Evolutionary conservation across 2,329 filamentous ascomycete species (phyloP), one percentile per base, ranked within the genome.

Genomic region (Fusarium sp.): DNA sequence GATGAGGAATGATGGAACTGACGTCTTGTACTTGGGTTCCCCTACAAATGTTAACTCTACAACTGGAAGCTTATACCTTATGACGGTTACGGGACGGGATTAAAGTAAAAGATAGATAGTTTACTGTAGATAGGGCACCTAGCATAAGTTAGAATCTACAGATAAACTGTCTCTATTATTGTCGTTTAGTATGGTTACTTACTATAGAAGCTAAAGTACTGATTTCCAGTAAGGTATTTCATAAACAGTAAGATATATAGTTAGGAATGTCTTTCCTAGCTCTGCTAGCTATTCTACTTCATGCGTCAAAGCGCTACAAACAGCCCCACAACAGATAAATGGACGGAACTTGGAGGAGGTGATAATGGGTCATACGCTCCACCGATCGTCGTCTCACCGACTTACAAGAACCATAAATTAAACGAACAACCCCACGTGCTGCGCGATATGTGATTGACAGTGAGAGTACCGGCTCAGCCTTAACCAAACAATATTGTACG

Each of bases 21-120:
- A 68, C 34, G 44, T 68, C 15, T 40, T 68, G 22, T 69, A 68
- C 20, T n/a, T 68, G n/a, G 65, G 53, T 5, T 45, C 65, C 0
- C 65, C 65, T 1, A 69, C 54, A 1, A 68, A 68, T n/a, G 43
- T 68, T 0, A 63, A 68, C 32, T 64, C 65, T 9, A 64, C 53
- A 1, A 68, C 65, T 5, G 65, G 65, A n/a, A 68, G 65, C 20
- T 10, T 68, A 24, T 68, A 68, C 3, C 44, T 65, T 1, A 32
- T 41, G 22, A 65, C 38, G 6, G 38, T 65, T 16, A 25, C 44
- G 1, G 62, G 62, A 6, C 40, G 59, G 1, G 20, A 48, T 22
- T 45, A 20, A 27, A 16, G 11, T 4, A 18, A 6, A 0, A 18
- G 7, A 2, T 25, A 4, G 4, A 18, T 24, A 44, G 10, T 29